Percentiles rank a stretch among this genome's conserved stretches.
phyloP scores from a whole-genome alignment of 805 yeast genomes.

The Spathaspora boniae region DNA sequence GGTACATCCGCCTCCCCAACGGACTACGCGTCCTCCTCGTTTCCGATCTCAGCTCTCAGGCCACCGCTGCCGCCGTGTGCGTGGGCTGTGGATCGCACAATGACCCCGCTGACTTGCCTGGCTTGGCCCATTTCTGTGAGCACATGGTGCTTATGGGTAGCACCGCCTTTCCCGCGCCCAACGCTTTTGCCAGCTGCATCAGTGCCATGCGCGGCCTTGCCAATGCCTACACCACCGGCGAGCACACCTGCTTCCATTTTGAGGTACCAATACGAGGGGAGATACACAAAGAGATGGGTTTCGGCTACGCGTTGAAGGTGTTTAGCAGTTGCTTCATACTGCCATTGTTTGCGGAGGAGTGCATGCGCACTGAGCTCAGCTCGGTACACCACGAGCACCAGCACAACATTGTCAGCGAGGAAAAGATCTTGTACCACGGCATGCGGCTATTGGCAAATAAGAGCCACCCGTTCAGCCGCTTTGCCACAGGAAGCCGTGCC shows the following conservation, averaged over 20 bases:
- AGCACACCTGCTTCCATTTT: slow-evolving; percentile 60
- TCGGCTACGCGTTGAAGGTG: slow-evolving; percentile 43
- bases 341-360: slow-evolving; percentile 46
- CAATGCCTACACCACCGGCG: slow-evolving; percentile 71
- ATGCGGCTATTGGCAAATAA: slow-evolving; percentile 46
- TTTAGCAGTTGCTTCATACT: slow-evolving; percentile 49
- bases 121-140: slow-evolving; percentile 68
- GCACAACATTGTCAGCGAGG: slow-evolving; percentile 42
- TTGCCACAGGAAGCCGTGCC: slow-evolving; percentile 61
- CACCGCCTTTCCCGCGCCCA: slow-evolving; percentile 48
- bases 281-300: slow-evolving; percentile 29
- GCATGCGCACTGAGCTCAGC: slow-evolving; percentile 48
- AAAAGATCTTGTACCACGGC: slow-evolving; percentile 58
- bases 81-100: slow-evolving; percentile 79
- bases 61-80: slow-evolving; percentile 67
- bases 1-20: slow-evolving; percentile 54
- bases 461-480: slow-evolving; percentile 54
- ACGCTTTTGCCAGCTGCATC: slow-evolving; percentile 41
- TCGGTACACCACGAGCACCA: slow-evolving; percentile 68
- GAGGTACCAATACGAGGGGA: slow-evolving; percentile 48
- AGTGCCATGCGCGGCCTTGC: slow-evolving; percentile 50
- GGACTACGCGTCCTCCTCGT: slow-evolving; percentile 67
- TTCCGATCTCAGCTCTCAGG: slow-evolving; percentile 67
- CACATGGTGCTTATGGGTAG: slow-evolving; percentile 43
- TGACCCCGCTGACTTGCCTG: slow-evolving; percentile 69